Percentiles rank a stretch among this genome's conserved stretches.
Evolutionary conservation across 225 moss, liverwort and hornwort species (phyloP).

Genomic region (Ulota crispa): DNA sequence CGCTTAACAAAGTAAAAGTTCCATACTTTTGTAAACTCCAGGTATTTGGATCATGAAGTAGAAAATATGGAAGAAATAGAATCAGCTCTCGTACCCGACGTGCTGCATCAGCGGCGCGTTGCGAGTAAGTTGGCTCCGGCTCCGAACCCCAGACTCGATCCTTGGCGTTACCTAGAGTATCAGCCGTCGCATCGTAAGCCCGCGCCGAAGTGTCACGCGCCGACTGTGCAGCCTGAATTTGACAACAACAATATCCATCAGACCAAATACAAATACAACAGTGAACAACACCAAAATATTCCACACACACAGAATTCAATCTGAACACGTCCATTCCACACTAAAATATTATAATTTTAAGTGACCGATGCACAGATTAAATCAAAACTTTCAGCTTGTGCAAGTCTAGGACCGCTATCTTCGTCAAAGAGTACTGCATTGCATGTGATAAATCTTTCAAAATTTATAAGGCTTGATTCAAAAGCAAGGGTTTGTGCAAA

Average conservation of each 20-base stretch:
- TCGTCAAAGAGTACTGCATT: background rate
- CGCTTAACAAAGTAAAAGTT: too few relatives aligned
- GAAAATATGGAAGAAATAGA: too few relatives aligned
- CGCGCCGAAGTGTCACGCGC: slow-evolving; percentile 17
- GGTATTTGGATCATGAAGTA: accelerated
- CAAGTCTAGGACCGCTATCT: background rate
- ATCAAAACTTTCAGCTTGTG: too few relatives aligned
- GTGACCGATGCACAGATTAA: background rate
- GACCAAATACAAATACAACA: background rate
- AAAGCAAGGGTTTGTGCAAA: accelerated
- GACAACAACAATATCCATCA: background rate
- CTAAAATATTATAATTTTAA: accelerated
- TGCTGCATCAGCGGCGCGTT: slow-evolving; percentile 43
- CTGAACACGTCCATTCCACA: too few relatives aligned
- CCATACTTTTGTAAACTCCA: background rate
- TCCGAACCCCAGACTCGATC: slow-evolving; percentile 30
- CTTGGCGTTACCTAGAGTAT: slow-evolving; percentile 19
- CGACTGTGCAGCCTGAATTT: slow-evolving; percentile 28
- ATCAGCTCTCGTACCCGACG: slow-evolving; percentile 11
- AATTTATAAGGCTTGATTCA: too few relatives aligned
- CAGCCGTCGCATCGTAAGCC: slow-evolving; percentile 43
- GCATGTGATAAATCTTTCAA: background rate
- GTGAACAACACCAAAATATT: too few relatives aligned
- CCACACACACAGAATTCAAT: background rate
- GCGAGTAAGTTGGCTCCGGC: slow-evolving; percentile 34